A percentile compares a stretch with the other conserved stretches of the same genome.
Conservation (phyloP, 1,284 basidiomycete genomes). For the Rhodotorula sp. region DNA sequence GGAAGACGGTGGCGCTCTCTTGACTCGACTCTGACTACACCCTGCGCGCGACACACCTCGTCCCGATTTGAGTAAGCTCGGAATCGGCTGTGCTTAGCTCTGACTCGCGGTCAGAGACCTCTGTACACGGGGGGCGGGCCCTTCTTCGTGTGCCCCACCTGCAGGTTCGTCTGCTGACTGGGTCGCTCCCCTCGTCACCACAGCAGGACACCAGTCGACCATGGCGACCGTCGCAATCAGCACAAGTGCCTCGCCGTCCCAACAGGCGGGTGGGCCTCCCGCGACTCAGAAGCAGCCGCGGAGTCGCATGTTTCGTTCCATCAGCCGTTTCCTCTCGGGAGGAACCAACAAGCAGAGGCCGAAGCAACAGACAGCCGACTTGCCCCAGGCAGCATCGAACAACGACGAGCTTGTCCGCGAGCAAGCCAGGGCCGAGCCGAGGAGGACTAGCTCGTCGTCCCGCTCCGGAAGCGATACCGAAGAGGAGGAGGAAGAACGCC, state of each 20-base stretch:
- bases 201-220: no score
- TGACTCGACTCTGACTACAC: no score
- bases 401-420: background rate
- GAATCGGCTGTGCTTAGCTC: no score
- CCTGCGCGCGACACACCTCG: no score
- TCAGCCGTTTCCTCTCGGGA: constrained; percentile 28
- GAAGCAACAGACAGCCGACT: background rate
- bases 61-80: no score
- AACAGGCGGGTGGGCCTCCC: background rate
- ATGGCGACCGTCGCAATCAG: no score
- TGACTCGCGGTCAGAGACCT: no score
- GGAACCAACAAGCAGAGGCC: constrained; percentile 19
- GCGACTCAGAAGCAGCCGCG: background rate
- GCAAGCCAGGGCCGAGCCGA: background rate
- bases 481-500: background rate
- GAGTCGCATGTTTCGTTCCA: constrained; percentile 21
- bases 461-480: background rate
- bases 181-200: no score
- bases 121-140: no score
- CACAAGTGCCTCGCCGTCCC: background rate
- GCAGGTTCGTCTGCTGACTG: no score
- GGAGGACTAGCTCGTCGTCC: background rate
- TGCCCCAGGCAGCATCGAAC: background rate
- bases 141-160: no score
- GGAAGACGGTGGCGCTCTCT: no score